Base-by-base conservation (phyloP, 164 flowering plant genomes). In the Vitis rotundifolia region DNA sequence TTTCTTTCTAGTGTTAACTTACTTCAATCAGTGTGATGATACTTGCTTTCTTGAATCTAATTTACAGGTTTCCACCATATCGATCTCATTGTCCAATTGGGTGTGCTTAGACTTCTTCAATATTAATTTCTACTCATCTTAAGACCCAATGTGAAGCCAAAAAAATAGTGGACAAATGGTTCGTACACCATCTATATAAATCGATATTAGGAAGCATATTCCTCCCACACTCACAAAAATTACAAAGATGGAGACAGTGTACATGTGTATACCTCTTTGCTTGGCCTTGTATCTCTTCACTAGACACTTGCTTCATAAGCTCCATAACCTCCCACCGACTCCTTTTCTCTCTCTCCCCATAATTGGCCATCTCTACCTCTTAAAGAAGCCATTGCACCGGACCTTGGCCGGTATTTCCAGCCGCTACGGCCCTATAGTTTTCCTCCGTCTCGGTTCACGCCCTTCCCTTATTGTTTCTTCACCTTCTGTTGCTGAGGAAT, bases 311-410 rank as follows among this genome's bases (percentile, higher is more conserved):
- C 47, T 59, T 22, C 13, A 50, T 29, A 61, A 61, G 64, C 59
- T 58, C 55, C 37, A 56, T 49, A 73, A 73, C 48, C 67, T 73
- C 22, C 80, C 80, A 5, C 74, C 80, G 4, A 56, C 60, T 11
- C 76, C 80, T 0, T 68, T 49, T 37, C 60, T 53, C 11, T 49
- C 66, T 1, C 55, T 73, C 22, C 80, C 80, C 0, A 55, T 77
- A 47, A 31, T 77, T 2, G 76, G 80, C 19, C 80, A 77, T 58
- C 80, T 77, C 14, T 68, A 77, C 70, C 80, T 72, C 57, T 26
- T 77, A 9, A 57, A 57, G 29, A 18, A 68, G 13, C 76, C 76
- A 4, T 8, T 73, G 7, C 53, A 68, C 29, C 65, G 15, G 22
- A 56, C 63, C 3, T 59, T 73, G 0, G 19, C n/a, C 3, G 19